These are phyloP conservation scores for Penicillium egyptiacum DNA, from an alignment of 495 filamentous ascomycete genomes.

Conservation along the genomic window DNA sequence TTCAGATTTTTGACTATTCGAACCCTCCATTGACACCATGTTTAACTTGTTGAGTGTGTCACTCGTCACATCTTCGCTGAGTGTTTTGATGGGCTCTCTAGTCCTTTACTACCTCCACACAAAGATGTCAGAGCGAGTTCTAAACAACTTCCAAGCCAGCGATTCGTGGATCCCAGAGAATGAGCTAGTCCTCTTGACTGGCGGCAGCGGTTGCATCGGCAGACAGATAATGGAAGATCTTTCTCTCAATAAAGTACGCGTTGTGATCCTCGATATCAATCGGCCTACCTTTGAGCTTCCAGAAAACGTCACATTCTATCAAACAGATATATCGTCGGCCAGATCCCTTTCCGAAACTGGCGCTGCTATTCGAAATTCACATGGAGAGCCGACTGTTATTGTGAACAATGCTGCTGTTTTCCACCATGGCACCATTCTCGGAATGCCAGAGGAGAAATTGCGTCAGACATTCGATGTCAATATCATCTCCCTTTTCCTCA, in stretches of 20 bases:
- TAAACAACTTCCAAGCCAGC: not conserved
- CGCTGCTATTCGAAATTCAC: slow-evolving; percentile 26
- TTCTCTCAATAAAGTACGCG: slow-evolving; percentile 25
- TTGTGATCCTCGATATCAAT: slow-evolving; percentile 14
- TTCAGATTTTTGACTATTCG: too few species aligned
- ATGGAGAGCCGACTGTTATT: slow-evolving; percentile 44
- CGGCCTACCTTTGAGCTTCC: slow-evolving; percentile 5
- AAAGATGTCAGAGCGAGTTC: not conserved
- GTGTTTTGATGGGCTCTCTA: not conserved
- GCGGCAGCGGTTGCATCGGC: slow-evolving; percentile 51
- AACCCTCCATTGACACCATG: not conserved
- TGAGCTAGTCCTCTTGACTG: slow-evolving; percentile 51
- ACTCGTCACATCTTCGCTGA: not conserved
- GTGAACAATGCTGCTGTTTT: slow-evolving; percentile 55
- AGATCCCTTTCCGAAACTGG: not conserved
- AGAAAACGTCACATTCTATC: not conserved
- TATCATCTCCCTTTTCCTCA: slow-evolving; percentile 46
- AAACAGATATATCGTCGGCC: not conserved
- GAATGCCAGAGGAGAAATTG: slow-evolving; percentile 32
- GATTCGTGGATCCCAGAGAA: not conserved
- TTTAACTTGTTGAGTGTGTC: not conserved
- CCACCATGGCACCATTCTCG: slow-evolving; percentile 33
- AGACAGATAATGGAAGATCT: slow-evolving; percentile 37
- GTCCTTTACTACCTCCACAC: not conserved
- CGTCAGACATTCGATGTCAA: slow-evolving; percentile 49